Conservation (phyloP, 805 yeast species). For the Kodamaea restingae region DNA sequence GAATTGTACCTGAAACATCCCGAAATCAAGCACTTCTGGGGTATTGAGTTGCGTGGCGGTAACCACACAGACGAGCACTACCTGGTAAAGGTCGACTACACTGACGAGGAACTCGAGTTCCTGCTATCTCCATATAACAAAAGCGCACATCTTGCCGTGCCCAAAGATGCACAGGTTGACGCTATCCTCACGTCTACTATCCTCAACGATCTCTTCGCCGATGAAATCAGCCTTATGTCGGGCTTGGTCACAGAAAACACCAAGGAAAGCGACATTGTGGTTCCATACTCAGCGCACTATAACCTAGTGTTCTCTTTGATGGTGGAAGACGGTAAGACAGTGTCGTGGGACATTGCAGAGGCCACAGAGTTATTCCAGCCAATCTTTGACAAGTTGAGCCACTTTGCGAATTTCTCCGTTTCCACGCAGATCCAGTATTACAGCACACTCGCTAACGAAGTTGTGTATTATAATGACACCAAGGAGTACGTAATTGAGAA, state of each 20-base stretch:
- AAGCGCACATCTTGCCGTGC: constrained; percentile 25
- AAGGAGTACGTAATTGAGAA: constrained; percentile 37
- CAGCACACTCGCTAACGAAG: constrained; percentile 36
- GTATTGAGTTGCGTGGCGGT: constrained; percentile 19
- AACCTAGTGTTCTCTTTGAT: constrained; percentile 75
- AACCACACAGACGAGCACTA: constrained; percentile 24
- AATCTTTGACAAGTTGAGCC: constrained; percentile 47
- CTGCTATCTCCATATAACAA: constrained; percentile 37
- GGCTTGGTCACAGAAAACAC: constrained; percentile 12
- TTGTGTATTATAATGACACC: constrained; percentile 19
- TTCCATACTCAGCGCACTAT: constrained; percentile 59
- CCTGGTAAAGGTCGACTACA: constrained; percentile 29
- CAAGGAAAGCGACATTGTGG: constrained; percentile 31
- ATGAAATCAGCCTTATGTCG: constrained; percentile 32
- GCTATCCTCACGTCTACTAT: constrained; percentile 31
- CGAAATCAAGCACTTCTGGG: constrained; percentile 26
- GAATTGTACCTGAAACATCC: constrained; percentile 21
- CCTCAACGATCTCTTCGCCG: constrained; percentile 35
- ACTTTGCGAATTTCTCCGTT: constrained; percentile 65
- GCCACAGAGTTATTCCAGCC: constrained; percentile 54
- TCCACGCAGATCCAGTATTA: constrained; percentile 78
- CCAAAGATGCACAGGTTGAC: constrained; percentile 19
- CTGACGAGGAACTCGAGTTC: constrained; percentile 16
- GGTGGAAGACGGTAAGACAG: constrained; percentile 61
- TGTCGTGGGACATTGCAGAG: constrained; percentile 69